Percentiles rank a stretch among this genome's conserved stretches.
These are phyloP conservation scores for Astrothelium macrocarpum DNA, from an alignment of 495 filamentous ascomycete genomes.

Conservation along the genomic window DNA sequence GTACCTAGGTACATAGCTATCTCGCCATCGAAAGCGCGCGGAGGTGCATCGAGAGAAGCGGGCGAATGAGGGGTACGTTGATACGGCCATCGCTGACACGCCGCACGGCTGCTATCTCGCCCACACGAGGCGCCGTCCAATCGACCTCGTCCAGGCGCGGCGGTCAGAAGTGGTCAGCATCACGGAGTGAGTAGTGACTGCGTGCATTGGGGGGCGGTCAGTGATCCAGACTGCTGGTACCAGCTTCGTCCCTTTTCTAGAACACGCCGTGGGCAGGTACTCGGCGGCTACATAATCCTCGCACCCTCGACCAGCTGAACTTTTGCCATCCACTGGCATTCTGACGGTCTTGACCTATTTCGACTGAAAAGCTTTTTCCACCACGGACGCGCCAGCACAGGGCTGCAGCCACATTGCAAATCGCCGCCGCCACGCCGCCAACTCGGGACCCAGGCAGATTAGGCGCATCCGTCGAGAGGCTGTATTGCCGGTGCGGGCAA, in stretches of 20 bases:
- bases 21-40: not conserved
- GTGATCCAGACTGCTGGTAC: not conserved
- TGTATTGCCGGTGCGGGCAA: conserved; percentile 4
- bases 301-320: not conserved
- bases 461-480: not conserved
- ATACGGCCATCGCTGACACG: not conserved
- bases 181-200: not conserved
- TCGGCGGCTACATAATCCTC: not conserved
- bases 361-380: not conserved
- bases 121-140: not conserved
- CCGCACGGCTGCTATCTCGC: not conserved
- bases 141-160: not conserved
- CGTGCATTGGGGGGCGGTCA: not conserved
- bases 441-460: not conserved
- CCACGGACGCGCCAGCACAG: not conserved
- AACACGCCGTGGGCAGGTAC: not conserved
- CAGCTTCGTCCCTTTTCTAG: not conserved
- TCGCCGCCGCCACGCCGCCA: not conserved
- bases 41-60: not conserved
- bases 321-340: not conserved
- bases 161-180: conserved; percentile 2
- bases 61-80: not conserved
- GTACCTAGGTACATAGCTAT: no score
- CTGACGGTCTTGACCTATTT: no score
- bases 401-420: conserved; percentile 4